Conservation (phyloP, 768 basidiomycete genomes). For the Boletus patriciae region DNA sequence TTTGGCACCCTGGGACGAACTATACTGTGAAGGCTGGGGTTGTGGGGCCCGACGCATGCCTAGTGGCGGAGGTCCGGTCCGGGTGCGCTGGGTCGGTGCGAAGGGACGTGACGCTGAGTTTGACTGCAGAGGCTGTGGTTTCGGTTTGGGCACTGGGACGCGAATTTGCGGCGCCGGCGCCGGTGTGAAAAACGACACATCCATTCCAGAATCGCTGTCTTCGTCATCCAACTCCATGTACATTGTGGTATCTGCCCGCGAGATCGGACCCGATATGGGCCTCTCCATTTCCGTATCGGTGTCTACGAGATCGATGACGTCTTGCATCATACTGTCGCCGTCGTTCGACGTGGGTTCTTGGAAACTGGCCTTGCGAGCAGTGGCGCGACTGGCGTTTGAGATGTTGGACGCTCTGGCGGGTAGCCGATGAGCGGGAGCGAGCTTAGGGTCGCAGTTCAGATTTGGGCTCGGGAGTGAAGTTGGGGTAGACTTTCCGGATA, state of each 20-base stretch:
- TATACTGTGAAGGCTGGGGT: constrained; percentile 21
- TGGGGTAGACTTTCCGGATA: constrained; percentile 16
- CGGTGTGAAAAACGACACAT: constrained; percentile 16
- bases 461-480: constrained; percentile 8
- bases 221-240: constrained; percentile 20
- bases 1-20: constrained; percentile 22
- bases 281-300: constrained; percentile 21
- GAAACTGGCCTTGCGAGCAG: background rate
- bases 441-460: background rate
- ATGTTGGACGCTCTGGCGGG: background rate
- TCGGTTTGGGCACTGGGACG: background rate
- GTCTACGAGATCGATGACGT: constrained; percentile 20
- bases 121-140: constrained; percentile 1
- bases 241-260: constrained; percentile 3
- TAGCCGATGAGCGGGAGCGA: background rate
- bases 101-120: background rate
- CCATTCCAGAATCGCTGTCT: constrained; percentile 18
- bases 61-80: constrained; percentile 24
- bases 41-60: constrained; percentile 31
- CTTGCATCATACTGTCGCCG: constrained; percentile 15
- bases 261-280: background rate
- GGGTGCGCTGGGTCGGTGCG: constrained; percentile 13
- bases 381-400: background rate
- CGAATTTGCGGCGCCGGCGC: background rate
- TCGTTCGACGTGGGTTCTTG: background rate